Evolutionary conservation across 805 yeast genomes (phyloP).

Genomic region (Candida sithepensis): DNA sequence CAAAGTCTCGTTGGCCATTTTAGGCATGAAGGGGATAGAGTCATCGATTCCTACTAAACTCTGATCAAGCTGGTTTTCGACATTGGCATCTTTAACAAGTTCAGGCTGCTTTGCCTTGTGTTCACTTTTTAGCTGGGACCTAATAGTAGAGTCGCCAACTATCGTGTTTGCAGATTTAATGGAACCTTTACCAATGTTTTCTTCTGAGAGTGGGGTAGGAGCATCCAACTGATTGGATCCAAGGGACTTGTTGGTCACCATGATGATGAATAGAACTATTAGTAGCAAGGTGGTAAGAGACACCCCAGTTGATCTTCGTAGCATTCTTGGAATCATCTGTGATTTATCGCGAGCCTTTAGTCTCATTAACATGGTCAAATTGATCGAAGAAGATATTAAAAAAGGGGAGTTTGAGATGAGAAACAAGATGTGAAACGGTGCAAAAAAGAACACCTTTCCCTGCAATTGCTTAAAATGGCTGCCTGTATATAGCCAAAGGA

Average conservation of each 20-base stretch:
- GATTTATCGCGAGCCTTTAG: neutral
- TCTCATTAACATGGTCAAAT: neutral
- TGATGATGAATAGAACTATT: constrained; percentile 15
- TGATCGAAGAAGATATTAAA: neutral
- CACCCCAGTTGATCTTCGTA: constrained; percentile 16
- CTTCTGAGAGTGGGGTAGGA: constrained; percentile 18
- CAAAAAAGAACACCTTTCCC: neutral
- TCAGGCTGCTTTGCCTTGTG: neutral
- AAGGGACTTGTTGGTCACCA: constrained; percentile 17
- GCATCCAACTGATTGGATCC: constrained; percentile 17
- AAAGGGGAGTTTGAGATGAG: too few species aligned
- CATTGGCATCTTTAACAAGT: neutral
- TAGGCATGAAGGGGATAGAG: constrained; percentile 68
- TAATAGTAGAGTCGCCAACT: too few species aligned
- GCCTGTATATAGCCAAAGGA: too few species aligned
- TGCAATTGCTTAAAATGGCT: too few species aligned
- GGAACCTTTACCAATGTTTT: neutral
- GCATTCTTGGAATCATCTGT: constrained; percentile 8
- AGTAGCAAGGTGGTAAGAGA: constrained; percentile 16
- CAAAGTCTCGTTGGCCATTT: constrained; percentile 74
- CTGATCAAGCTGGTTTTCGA: neutral
- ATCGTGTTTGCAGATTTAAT: neutral
- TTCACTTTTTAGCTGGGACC: neutral
- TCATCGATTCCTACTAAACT: constrained; percentile 3
- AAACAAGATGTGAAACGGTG: neutral